Conservation (phyloP, 768 basidiomycete species). For the Antrodiella citrinella region DNA sequence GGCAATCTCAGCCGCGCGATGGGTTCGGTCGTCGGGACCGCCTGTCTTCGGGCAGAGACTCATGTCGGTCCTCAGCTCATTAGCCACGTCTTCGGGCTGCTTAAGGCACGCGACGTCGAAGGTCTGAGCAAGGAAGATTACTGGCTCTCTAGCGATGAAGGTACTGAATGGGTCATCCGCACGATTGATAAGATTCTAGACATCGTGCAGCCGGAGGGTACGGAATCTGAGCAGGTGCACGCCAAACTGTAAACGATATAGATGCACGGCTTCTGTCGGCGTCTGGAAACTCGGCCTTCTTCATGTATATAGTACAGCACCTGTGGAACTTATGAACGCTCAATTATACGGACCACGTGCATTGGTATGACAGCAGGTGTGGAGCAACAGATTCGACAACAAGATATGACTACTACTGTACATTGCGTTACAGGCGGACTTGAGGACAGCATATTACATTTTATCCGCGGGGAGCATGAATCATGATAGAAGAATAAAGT, state of each 20-base stretch:
- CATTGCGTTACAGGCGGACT: conserved; percentile 4
- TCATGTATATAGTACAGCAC: no score
- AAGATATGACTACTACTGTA: conserved; percentile 7
- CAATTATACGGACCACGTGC: background rate
- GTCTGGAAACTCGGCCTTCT: background rate
- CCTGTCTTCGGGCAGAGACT: conserved; percentile 78
- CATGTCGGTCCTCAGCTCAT: conserved; percentile 81
- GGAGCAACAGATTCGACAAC: background rate
- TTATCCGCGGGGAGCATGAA: conserved; percentile 4
- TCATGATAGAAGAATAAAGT: conserved; percentile 7
- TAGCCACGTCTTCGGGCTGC: conserved; percentile 84
- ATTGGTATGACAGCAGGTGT: background rate
- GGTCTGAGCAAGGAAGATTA: conserved; percentile 60
- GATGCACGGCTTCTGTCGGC: background rate
- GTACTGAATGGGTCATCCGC: conserved; percentile 82
- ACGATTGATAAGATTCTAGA: conserved; percentile 77
- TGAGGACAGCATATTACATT: conserved; percentile 10
- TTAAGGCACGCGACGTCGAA: conserved; percentile 66
- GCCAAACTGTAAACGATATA: conserved; percentile 46
- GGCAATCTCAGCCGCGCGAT: conserved; percentile 81
- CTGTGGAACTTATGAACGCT: background rate
- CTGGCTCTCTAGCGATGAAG: conserved; percentile 81
- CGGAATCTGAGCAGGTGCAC: conserved; percentile 30
- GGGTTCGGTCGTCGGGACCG: conserved; percentile 78
- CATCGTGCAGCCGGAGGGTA: conserved; percentile 41